phyloP scores from a whole-genome alignment of 306 rosid species.

The Coriaria nepalensis region DNA sequence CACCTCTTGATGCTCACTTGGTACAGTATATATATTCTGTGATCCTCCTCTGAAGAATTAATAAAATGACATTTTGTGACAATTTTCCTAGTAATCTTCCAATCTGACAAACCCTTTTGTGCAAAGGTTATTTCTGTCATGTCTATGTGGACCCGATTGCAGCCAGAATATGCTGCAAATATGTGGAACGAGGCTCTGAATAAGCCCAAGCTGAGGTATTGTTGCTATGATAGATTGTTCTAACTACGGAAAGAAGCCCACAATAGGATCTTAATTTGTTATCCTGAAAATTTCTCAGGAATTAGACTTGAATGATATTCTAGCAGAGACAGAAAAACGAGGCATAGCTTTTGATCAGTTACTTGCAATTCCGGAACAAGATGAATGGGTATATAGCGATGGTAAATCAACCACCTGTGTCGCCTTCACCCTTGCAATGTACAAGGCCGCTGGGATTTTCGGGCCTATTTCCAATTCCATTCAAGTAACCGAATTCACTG shows the following conservation, averaged over 20 bases:
- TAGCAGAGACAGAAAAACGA: constrained; percentile 68
- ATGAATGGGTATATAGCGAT: constrained; percentile 93
- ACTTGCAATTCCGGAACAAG: constrained; percentile 87
- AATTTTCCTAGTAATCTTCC: constrained; percentile 7
- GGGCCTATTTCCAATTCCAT: constrained; percentile 57
- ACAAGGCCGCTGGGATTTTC: constrained; percentile 81
- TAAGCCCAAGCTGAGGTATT: constrained; percentile 86
- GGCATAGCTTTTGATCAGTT: constrained; percentile 67
- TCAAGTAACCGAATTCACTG: constrained; percentile 96
- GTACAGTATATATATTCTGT: constrained; percentile 21
- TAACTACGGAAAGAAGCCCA: too few relatives aligned
- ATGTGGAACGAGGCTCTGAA: constrained; percentile 99
- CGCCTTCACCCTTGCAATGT: constrained; percentile 85
- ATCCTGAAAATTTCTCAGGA: constrained; percentile 27
- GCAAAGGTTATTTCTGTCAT: constrained; percentile 88
- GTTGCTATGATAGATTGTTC: not conserved
- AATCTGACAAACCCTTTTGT: constrained; percentile 19
- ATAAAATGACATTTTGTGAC: not conserved
- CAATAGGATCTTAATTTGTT: too few relatives aligned
- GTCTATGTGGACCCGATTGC: constrained; percentile 97
- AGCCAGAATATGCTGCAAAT: constrained; percentile 95
- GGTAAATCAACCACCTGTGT: constrained; percentile 95
- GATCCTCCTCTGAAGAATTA: not conserved
- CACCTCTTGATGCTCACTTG: constrained; percentile 99
- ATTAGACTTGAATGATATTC: constrained; percentile 65